Conservation (phyloP, 1,139 yeast genomes). For the Protomyces macrosporus region DNA sequence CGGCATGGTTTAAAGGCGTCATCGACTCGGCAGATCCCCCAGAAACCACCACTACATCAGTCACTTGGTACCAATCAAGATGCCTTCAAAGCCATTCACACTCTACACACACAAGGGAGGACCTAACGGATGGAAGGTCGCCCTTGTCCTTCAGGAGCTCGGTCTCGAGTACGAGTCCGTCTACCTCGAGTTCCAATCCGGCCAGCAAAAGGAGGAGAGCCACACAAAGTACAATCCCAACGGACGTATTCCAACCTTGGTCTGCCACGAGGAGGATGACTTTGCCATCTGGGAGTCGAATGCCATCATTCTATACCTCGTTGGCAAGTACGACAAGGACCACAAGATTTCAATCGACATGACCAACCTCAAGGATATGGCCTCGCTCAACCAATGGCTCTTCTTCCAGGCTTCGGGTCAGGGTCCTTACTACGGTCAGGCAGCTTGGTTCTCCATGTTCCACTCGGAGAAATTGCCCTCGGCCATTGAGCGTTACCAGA, state of each 20-base stretch:
- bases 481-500: slow-evolving; percentile 86
- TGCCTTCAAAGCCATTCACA: slow-evolving; percentile 8
- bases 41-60: no score
- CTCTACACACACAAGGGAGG: slow-evolving; percentile 26
- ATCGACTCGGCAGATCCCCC: no score
- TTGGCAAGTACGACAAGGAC: slow-evolving; percentile 58
- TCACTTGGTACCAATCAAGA: no score
- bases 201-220: slow-evolving; percentile 12
- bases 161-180: slow-evolving; percentile 71
- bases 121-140: slow-evolving; percentile 73
- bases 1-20: no score
- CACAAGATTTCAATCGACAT: slow-evolving; percentile 72
- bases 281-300: slow-evolving; percentile 28
- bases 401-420: slow-evolving; percentile 40
- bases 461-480: slow-evolving; percentile 81
- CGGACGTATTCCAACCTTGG: slow-evolving; percentile 26
- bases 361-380: slow-evolving; percentile 75
- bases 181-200: slow-evolving; percentile 60
- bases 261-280: slow-evolving; percentile 23
- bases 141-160: slow-evolving; percentile 78
- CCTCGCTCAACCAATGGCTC: slow-evolving; percentile 71
- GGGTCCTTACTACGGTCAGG: slow-evolving; percentile 98
- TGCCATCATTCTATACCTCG: slow-evolving; percentile 38
- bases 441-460: slow-evolving; percentile 85
- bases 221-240: slow-evolving; percentile 28